These are phyloP conservation scores for Reticulascus tulasneorum DNA, from an alignment of 2,329 filamentous ascomycete genomes.

Conservation along the genomic window DNA sequence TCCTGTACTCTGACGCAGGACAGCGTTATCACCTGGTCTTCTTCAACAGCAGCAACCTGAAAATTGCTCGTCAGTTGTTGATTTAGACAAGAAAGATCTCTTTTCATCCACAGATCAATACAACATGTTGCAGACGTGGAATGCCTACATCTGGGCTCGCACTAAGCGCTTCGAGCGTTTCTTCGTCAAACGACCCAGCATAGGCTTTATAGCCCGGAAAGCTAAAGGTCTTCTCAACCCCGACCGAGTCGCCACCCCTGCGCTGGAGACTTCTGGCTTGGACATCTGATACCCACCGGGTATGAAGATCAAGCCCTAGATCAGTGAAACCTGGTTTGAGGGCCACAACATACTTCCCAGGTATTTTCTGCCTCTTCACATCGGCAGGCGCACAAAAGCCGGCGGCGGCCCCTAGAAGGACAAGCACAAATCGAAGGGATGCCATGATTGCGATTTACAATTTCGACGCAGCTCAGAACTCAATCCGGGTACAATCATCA, in stretches of 20 bases:
- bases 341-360: constrained; percentile 43
- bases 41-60: constrained; percentile 27
- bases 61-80: no score
- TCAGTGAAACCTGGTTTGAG: constrained; percentile 37
- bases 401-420: no score
- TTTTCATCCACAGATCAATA: no score
- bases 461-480: no score
- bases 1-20: neutral
- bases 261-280: neutral
- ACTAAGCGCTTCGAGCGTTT: constrained; percentile 33
- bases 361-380: no score
- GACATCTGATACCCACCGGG: neutral
- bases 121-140: constrained; percentile 18
- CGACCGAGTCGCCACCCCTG: neutral
- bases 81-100: no score
- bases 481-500: no score
- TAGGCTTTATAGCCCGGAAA: constrained; percentile 29
- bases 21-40: constrained; percentile 15
- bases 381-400: no score
- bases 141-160: constrained; percentile 33
- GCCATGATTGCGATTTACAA: no score
- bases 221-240: constrained; percentile 1
- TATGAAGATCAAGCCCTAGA: neutral
- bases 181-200: constrained; percentile 34
- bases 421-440: no score